phyloP scores from a whole-genome alignment of 169 alveolate genomes.

The Cystoisospora suis region DNA sequence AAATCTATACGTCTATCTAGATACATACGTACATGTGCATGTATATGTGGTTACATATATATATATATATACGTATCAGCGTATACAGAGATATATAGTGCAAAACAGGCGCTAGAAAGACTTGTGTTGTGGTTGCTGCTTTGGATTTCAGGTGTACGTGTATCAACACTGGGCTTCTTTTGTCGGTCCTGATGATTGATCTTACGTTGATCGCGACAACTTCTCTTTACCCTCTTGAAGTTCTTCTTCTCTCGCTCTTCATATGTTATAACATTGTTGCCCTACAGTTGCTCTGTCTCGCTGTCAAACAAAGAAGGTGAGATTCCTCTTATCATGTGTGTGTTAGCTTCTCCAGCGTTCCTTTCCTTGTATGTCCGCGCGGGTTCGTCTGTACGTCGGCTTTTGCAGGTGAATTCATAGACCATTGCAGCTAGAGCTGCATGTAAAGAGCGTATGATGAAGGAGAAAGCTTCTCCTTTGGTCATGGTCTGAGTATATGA shows the following conservation, averaged over 20 bases:
- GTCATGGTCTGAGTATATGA: too few species aligned
- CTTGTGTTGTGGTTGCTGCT: not conserved
- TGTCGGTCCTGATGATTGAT: not conserved
- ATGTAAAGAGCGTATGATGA: too few species aligned
- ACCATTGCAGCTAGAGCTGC: too few species aligned
- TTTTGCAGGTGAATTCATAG: too few species aligned
- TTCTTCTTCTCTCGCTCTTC: constrained; percentile 27
- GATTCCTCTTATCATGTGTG: too few species aligned
- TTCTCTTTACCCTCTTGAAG: not conserved
- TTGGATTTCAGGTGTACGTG: constrained; percentile 10
- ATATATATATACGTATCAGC: not conserved
- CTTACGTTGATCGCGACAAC: not conserved
- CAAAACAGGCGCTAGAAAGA: not conserved
- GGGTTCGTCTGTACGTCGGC: too few species aligned
- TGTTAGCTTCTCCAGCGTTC: too few species aligned
- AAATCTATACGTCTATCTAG: not conserved
- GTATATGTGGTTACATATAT: too few species aligned
- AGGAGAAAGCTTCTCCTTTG: too few species aligned
- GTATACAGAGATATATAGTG: not conserved
- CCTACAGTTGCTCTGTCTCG: not conserved
- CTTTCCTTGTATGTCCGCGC: too few species aligned
- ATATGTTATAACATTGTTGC: not conserved
- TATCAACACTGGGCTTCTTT: constrained; percentile 5
- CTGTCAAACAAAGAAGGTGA: constrained; percentile 9
- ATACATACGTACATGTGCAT: not conserved